Evolutionary conservation across 495 filamentous ascomycete species (phyloP).

Genomic region (Podospora bellae-mahoneyi): DNA sequence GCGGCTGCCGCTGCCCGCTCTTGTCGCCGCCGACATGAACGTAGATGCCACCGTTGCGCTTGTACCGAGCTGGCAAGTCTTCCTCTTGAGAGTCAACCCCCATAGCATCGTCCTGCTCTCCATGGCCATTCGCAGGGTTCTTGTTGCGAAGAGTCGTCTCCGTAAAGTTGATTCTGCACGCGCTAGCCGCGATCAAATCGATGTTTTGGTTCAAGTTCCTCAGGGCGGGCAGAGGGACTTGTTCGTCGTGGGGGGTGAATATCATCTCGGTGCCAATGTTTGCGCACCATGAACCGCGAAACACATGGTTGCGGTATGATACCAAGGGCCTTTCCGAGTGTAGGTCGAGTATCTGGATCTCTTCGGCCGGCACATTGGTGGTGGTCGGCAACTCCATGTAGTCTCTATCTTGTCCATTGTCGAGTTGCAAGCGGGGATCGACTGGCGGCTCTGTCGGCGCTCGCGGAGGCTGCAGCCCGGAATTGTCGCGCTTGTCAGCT

Average conservation of each 20-base stretch:
- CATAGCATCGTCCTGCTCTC: conserved; percentile 3
- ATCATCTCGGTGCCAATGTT: conserved; percentile 79
- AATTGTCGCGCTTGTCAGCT: conserved; percentile 25
- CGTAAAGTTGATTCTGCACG: conserved; percentile 44
- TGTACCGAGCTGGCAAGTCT: conserved; percentile 33
- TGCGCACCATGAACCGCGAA: conserved; percentile 71
- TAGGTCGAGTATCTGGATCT: conserved; percentile 77
- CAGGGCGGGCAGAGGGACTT: conserved; percentile 38
- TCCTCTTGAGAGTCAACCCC: conserved; percentile 17
- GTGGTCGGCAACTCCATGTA: conserved; percentile 4
- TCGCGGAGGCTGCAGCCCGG: conserved; percentile 20
- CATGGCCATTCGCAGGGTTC: not conserved
- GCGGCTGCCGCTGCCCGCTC: conserved; percentile 37
- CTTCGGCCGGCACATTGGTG: conserved; percentile 15
- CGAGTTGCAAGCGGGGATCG: conserved; percentile 19
- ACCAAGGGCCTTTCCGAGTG: conserved; percentile 69
- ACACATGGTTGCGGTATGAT: conserved; percentile 69
- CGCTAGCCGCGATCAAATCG: conserved; percentile 60
- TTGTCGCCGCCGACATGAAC: conserved; percentile 37
- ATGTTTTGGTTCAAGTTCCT: conserved; percentile 48
- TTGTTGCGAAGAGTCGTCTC: conserved; percentile 22
- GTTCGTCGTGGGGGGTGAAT: conserved; percentile 53
- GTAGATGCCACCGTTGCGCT: conserved; percentile 32
- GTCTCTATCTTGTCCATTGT: conserved; percentile 5
- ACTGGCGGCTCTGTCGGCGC: conserved; percentile 15